These are phyloP conservation scores for Rhododendron simsii DNA, from an alignment of 148 eudicot genomes.

Conservation along the genomic window DNA sequence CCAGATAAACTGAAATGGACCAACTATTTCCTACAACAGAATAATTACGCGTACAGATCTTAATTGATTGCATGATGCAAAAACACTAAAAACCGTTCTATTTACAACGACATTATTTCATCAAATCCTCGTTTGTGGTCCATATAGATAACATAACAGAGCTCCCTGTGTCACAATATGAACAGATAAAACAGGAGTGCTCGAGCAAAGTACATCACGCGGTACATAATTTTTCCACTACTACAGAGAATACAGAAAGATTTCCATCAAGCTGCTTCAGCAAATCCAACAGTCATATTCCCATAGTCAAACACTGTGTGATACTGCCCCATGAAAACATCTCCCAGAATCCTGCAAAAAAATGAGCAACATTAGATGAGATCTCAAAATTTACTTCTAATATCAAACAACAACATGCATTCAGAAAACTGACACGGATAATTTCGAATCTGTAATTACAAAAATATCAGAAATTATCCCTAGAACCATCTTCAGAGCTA, in stretches of 20 bases:
- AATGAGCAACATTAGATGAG: not conserved
- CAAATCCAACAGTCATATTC: slow-evolving; percentile 62
- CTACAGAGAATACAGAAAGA: not conserved
- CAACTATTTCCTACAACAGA: not conserved
- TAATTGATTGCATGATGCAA: not conserved
- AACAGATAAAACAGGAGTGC: not conserved
- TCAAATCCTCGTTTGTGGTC: not conserved
- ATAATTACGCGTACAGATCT: not conserved
- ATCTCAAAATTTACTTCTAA: not conserved
- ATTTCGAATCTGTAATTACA: not conserved
- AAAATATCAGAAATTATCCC: not conserved
- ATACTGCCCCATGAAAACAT: slow-evolving; percentile 66
- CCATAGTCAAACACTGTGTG: slow-evolving; percentile 77
- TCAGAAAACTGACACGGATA: not conserved
- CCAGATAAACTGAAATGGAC: not conserved
- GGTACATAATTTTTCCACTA: not conserved
- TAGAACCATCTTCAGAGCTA: not conserved
- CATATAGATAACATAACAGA: not conserved
- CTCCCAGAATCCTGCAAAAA: slow-evolving; percentile 72
- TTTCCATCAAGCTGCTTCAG: slow-evolving; percentile 59
- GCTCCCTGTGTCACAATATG: not conserved
- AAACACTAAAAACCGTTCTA: not conserved
- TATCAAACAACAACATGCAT: not conserved
- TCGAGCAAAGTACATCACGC: not conserved
- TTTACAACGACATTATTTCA: not conserved